These are phyloP conservation scores for Phytophthora hibernalis DNA, from an alignment of 352 stramenopile genomes.

Conservation along the genomic window DNA sequence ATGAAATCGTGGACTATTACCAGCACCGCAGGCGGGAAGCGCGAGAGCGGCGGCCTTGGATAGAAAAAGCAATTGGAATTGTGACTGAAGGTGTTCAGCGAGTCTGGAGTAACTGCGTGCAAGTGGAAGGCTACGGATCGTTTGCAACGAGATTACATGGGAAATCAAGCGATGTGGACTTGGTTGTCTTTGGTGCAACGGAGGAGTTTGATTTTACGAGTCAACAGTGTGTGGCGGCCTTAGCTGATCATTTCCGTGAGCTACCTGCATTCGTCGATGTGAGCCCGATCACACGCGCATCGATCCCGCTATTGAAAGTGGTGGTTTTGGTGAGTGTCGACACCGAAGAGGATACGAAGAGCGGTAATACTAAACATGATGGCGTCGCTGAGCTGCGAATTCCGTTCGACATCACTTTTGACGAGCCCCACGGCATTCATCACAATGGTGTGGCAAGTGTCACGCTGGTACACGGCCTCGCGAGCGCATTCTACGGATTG, in stretches of 20 bases:
- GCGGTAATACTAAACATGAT: not conserved
- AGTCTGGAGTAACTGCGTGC: slow-evolving; percentile 53
- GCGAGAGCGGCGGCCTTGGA: slow-evolving; percentile 39
- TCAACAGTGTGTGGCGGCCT: slow-evolving; percentile 61
- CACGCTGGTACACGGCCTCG: slow-evolving; percentile 70
- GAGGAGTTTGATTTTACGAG: slow-evolving; percentile 50
- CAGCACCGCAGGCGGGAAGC: slow-evolving; percentile 54
- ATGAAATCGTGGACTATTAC: slow-evolving; percentile 77
- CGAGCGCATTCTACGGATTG: slow-evolving; percentile 76
- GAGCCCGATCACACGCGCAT: slow-evolving; percentile 74
- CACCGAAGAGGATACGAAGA: slow-evolving; percentile 2
- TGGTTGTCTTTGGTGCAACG: slow-evolving; percentile 80
- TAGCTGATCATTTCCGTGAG: slow-evolving; percentile 38
- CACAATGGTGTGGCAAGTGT: slow-evolving; percentile 85
- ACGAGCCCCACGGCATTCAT: slow-evolving; percentile 57
- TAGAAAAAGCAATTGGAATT: slow-evolving; percentile 60
- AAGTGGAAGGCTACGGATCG: slow-evolving; percentile 78
- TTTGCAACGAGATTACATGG: slow-evolving; percentile 77
- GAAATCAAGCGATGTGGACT: slow-evolving; percentile 74
- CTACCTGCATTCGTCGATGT: slow-evolving; percentile 54
- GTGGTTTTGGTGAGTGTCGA: slow-evolving; percentile 52
- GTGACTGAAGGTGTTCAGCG: slow-evolving; percentile 53
- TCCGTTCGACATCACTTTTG: slow-evolving; percentile 88
- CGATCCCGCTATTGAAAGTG: slow-evolving; percentile 83
- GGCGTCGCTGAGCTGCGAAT: slow-evolving; percentile 40